Base-by-base conservation (phyloP, 805 yeast genomes). In the Myxozyma udenii region DNA sequence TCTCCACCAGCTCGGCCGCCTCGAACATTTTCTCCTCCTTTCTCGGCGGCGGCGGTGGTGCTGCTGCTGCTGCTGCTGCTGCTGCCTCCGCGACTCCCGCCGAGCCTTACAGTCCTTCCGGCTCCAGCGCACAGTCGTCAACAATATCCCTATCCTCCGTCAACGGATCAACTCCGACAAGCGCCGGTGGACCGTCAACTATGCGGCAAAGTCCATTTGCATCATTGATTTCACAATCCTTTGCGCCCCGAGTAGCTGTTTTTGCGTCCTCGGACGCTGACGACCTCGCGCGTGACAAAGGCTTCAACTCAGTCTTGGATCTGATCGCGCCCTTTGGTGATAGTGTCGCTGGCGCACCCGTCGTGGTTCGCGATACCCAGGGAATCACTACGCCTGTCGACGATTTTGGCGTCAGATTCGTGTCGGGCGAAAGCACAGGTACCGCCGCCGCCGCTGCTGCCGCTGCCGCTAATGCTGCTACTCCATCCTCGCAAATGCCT, bases 281-380 rank as follows among this genome's bases (percentile, higher is more conserved):
- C 49, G 55, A 65, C 4, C 48, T 75, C 12, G 69, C 79, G n/a
- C 74, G 69, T 48, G 61, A 64, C 5, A 62, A 71, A 47, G 74
- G 81, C 9, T 66, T 66, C 46, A 65, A 67, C 47, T 73, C 80
- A 2, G 62, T 76, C n/a, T 68, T 79, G 43, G 79, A 74, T 56
- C 62, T 81, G 44, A 53, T 81, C 18, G 66, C 70, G 54, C 82
- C 83, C 0, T 79, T 78, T 63, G 86, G 85, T 4, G 80, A 78
- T 58, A 71, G 68, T 52, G 75, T 79, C 28, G 68, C 70, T 42
- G 78, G 78, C 50, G 33, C 43, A 16, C 62, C 72, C 24, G 76
- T 76, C 59, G 76, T 73, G 46, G 73, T 79, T 48, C 74, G 77
- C 25, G 81, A 77, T 61, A 72, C 76, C 24, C 83, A 77, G 62